These are phyloP conservation scores for Sphaerosporella brunnea DNA, from an alignment of 495 filamentous ascomycete genomes.

Conservation along the genomic window DNA sequence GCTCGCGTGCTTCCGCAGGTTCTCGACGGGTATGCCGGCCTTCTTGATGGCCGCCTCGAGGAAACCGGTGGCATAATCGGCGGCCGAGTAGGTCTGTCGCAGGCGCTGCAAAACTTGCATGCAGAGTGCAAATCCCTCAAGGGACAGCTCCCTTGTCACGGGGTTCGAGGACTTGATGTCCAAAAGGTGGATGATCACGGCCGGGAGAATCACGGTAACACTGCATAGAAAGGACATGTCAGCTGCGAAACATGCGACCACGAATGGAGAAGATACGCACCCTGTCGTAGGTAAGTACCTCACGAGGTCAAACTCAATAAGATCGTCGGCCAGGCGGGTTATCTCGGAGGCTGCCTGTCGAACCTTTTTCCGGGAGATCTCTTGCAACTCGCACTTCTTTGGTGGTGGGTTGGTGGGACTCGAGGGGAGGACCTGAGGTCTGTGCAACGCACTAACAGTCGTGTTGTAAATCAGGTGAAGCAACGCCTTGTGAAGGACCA, in stretches of 20 bases:
- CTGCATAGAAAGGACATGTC: constrained; percentile 8
- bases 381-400: constrained; percentile 44
- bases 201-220: constrained; percentile 73
- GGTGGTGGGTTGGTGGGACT: constrained; percentile 40
- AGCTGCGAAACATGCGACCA: constrained; percentile 1
- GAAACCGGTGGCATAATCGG: constrained; percentile 72
- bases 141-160: constrained; percentile 45
- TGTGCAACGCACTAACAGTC: constrained; percentile 69
- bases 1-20: constrained; percentile 16
- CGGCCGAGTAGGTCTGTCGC: constrained; percentile 68
- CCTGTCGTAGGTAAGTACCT: constrained; percentile 70
- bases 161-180: constrained; percentile 67
- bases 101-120: constrained; percentile 69
- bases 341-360: constrained; percentile 63
- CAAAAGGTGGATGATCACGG: constrained; percentile 77
- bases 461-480: constrained; percentile 79
- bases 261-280: constrained; percentile 6
- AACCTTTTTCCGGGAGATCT: constrained; percentile 62
- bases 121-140: constrained; percentile 65
- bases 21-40: constrained; percentile 42
- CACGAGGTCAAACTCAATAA: constrained; percentile 51
- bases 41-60: constrained; percentile 69
- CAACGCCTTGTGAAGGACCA: constrained; percentile 59
- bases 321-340: constrained; percentile 54
- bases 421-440: constrained; percentile 68